Conservation (phyloP, 768 basidiomycete genomes). For the Porpolomopsis calyptriformis region DNA sequence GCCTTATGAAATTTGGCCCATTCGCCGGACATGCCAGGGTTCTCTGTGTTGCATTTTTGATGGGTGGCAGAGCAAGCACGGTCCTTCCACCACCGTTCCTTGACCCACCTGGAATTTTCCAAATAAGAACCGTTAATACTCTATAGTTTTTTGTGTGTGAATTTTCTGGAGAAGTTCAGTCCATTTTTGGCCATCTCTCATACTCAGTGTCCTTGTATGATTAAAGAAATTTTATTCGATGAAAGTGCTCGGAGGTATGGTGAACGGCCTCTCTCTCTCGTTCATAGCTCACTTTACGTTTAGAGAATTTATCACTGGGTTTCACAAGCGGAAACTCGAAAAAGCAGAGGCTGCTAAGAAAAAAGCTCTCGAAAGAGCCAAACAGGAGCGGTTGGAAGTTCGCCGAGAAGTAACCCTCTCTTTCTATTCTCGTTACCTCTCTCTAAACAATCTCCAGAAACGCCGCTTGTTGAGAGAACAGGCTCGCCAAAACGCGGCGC, state of each 20-base stretch:
- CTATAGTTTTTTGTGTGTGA: background rate
- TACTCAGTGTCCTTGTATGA: conserved; percentile 4
- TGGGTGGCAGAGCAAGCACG: too few species aligned
- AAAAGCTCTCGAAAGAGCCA: conserved; percentile 67
- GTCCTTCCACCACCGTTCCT: too few species aligned
- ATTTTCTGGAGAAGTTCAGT: background rate
- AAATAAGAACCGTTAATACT: too few species aligned
- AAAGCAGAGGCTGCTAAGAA: conserved; percentile 68
- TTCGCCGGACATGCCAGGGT: too few species aligned
- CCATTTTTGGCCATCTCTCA: background rate
- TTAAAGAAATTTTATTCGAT: conserved; percentile 79
- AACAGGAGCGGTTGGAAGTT: conserved; percentile 61
- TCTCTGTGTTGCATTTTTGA: too few species aligned
- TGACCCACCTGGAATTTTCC: too few species aligned
- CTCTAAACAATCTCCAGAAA: conserved; percentile 39
- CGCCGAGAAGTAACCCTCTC: conserved; percentile 56
- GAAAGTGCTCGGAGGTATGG: conserved; percentile 70
- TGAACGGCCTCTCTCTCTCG: conserved; percentile 1
- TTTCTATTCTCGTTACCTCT: conserved; percentile 1
- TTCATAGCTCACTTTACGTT: conserved; percentile 10
- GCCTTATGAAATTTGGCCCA: too few species aligned
- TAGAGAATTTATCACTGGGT: conserved; percentile 88
- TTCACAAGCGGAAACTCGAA: conserved; percentile 83
- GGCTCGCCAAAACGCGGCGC: conserved; percentile 65
- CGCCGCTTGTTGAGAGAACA: conserved; percentile 67